Conservation (phyloP, 2,329 filamentous ascomycete species). For the Paracorniculantispora psalliotae region DNA sequence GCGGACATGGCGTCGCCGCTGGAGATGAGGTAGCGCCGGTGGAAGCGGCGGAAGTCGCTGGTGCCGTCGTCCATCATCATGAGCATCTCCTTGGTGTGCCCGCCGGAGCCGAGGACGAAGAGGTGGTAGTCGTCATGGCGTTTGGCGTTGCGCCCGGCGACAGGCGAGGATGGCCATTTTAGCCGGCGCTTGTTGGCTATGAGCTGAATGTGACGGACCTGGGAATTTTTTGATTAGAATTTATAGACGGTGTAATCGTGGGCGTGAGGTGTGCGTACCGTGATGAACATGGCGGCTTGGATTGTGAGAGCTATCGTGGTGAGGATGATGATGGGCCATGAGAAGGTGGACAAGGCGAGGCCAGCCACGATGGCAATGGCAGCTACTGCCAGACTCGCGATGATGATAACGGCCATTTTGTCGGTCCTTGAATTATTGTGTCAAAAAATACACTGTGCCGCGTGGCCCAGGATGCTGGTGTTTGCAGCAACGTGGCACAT, state of each 20-base stretch:
- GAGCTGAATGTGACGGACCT: slow-evolving; percentile 29
- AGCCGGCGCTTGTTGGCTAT: slow-evolving; percentile 17
- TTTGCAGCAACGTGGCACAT: slow-evolving; percentile 5
- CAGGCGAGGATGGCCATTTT: slow-evolving; percentile 10
- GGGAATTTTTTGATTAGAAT: slow-evolving; percentile 1
- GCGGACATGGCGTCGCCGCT: slow-evolving; percentile 67
- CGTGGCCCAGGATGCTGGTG: background rate
- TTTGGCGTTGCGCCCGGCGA: background rate
- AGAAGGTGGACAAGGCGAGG: slow-evolving; percentile 9
- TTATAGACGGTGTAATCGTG: slow-evolving; percentile 7
- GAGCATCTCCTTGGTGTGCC: slow-evolving; percentile 93
- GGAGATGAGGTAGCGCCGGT: slow-evolving; percentile 78
- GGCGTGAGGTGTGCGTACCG: slow-evolving; percentile 20
- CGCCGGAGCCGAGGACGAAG: slow-evolving; percentile 84
- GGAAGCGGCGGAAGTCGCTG: slow-evolving; percentile 45
- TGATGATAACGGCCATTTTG: background rate
- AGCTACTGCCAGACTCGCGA: background rate
- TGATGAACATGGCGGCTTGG: slow-evolving; percentile 24
- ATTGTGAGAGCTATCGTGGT: slow-evolving; percentile 19
- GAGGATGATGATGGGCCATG: slow-evolving; percentile 13
- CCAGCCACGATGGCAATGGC: background rate
- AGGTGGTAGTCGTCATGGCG: slow-evolving; percentile 51
- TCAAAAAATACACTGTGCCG: background rate
- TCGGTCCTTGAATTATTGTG: background rate
- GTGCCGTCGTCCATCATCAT: slow-evolving; percentile 66